Base-by-base conservation (phyloP, 2,329 filamentous ascomycete species). In the Ophiostoma ulmi region DNA sequence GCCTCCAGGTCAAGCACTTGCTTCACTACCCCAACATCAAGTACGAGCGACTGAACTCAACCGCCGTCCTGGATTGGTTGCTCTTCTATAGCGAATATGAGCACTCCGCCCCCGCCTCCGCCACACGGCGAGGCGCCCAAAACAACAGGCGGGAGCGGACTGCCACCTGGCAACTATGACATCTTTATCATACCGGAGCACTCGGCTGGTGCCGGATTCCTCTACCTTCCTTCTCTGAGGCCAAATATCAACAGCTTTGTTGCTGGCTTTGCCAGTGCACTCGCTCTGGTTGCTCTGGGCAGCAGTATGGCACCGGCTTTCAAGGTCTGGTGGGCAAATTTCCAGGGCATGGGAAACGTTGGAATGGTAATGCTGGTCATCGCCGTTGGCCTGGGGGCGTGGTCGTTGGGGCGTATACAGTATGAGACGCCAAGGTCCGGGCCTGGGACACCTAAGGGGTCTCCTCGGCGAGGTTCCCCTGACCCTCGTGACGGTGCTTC, bases 121-220 rank as follows among this genome's bases (percentile, higher is more conserved):
- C 93, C 93, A 78, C 93, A 97, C 81, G 93, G 93, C 80, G 85
- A 88, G 77, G 90, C 88, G 75, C 91, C 92, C 68, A 90, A 90
- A 79, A 87, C 87, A 26, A 85, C 87, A 69, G 79, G 81, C 70
- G 78, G 79, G n/a, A 79, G 81, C 70, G 78, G 79, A 13, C 83
- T 97, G 67, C 94, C 94, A 2, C 86, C 91, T 1, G 94, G 94
- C 70, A 96, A 95, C 78, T 98, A 97, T 80, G 94, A 98, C 82
- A 97, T 98, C 78, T 97, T 97, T 82, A 91, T 97, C 78, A 94
- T 98, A 77, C 94, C 94, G 8, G 92, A 94, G 66, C 93, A 97
- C 79, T 94, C 93, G 13, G 86, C 94, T 7, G 94, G 94, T 69
- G 88, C 89, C 0, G 94, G 94, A 44, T 97, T 97, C 80, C 83